Conservation (phyloP, 2,329 filamentous ascomycete species). For the Beauveria bassiana region DNA sequence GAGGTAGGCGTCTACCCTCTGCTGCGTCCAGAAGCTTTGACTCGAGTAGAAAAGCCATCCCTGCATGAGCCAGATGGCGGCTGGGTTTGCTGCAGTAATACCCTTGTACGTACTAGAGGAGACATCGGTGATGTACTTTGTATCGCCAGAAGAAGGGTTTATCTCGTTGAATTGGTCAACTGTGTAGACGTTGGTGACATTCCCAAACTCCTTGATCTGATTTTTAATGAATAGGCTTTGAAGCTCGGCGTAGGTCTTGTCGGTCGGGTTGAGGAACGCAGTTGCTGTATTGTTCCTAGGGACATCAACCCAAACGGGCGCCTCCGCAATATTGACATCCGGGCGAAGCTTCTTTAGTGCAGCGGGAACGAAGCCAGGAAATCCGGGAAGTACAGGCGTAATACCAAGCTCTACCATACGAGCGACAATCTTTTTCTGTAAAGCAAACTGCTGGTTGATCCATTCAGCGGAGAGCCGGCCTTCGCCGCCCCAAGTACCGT, state of each 20-base stretch:
- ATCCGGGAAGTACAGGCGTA: constrained; percentile 41
- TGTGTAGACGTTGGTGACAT: constrained; percentile 40
- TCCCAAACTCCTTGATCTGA: constrained; percentile 37
- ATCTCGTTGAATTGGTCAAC: constrained; percentile 48
- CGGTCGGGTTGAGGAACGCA: constrained; percentile 39
- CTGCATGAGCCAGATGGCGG: constrained; percentile 45
- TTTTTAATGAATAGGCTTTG: constrained; percentile 38
- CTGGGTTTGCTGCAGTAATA: constrained; percentile 38
- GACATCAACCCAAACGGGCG: constrained; percentile 16
- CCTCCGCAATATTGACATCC: constrained; percentile 34
- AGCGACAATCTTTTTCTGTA: constrained; percentile 39
- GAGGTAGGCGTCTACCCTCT: constrained; percentile 40
- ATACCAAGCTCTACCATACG: constrained; percentile 46
- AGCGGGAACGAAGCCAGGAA: constrained; percentile 40
- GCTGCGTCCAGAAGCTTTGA: constrained; percentile 35
- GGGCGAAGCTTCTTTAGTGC: constrained; percentile 32
- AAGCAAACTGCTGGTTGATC: constrained; percentile 38
- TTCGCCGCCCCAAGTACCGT: constrained; percentile 38
- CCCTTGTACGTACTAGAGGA: constrained; percentile 34
- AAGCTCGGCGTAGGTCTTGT: constrained; percentile 32
- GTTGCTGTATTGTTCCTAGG: constrained; percentile 32
- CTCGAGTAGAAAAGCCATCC: constrained; percentile 41
- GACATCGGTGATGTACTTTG: not conserved
- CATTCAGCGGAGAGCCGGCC: constrained; percentile 30
- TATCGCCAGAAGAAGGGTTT: constrained; percentile 3